Evolutionary conservation across 1,284 basidiomycete species (phyloP), one percentile per base, ranked within the genome.

Genomic region (Trametes hirsuta): DNA sequence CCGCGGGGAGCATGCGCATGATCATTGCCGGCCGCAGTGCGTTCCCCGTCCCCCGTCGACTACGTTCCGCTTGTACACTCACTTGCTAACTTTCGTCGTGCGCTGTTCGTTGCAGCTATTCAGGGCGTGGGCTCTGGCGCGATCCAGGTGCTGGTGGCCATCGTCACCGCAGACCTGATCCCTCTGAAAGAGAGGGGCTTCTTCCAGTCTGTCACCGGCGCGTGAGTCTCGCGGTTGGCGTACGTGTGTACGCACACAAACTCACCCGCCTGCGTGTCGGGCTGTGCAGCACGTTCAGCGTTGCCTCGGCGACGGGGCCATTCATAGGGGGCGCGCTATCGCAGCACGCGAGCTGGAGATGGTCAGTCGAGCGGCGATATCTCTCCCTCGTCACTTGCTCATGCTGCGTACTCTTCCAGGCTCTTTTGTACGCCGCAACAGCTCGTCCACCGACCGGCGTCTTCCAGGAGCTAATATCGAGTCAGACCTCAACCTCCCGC

Each of bases 41-140:
- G 62, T 54, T 9, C n/a, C n/a, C n/a, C n/a, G 22, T 18, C 11
- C 4, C 10, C 39, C 14, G n/a, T n/a, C n/a, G n/a, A n/a, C n/a
- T n/a, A n/a, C 11, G 39, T 40, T 18, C n/a, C 39, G n/a, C 39
- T 40, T 14, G 3, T 3, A 10, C 15, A 24, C 46, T 12, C 18
- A 46, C 42, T 45, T 42, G 25, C 9, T 36, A 35, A 5, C 36
- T 22, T 21, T n/a, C n/a, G n/a, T n/a, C n/a, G 1, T 40, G 22
- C 15, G 2, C n/a, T 12, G 42, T 30, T 3, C n/a, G n/a, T 48
- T 12, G 6, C 47, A 72, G 77, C 74, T 3, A 66, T 82, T 3
- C 81, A 82, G 57, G 81, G 81, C 5, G 62, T 80, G 30, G 81
- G 80, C n/a, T 77, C 76, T 4, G 80, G 79, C 10, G 77, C 75